phyloP scores from a whole-genome alignment of 2,329 filamentous ascomycete species.

The Torrubiellomyces zombiae region DNA sequence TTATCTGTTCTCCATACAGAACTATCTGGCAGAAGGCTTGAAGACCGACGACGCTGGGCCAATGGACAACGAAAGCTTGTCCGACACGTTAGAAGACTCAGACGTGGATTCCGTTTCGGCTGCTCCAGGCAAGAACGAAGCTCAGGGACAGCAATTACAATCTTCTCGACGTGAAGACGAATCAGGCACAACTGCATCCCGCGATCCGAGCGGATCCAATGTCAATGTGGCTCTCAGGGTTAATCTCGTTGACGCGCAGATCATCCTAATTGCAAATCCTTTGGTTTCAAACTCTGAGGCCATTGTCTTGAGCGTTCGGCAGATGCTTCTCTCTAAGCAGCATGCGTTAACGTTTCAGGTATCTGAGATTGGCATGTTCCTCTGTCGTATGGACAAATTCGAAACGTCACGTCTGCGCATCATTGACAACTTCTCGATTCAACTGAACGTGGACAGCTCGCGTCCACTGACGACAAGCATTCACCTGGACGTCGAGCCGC shows the following conservation, averaged over 20 bases:
- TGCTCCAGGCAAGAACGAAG: constrained; percentile 12
- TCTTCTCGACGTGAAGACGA: constrained; percentile 11
- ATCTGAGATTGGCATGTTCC: constrained; percentile 90
- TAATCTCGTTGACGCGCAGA: constrained; percentile 89
- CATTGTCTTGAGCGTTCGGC: constrained; percentile 86
- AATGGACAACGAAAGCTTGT: constrained; percentile 33
- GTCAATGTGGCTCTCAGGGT: constrained; percentile 78
- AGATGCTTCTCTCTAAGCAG: constrained; percentile 83
- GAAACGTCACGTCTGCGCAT: constrained; percentile 82
- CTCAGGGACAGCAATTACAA: constrained; percentile 14
- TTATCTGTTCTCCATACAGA: constrained; percentile 80
- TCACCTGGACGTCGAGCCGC: constrained; percentile 72
- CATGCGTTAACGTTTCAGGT: constrained; percentile 88
- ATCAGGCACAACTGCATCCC: constrained; percentile 2
- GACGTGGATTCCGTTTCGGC: constrained; percentile 39
- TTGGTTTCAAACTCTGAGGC: constrained; percentile 81
- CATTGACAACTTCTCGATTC: constrained; percentile 88
- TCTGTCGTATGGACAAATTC: constrained; percentile 96
- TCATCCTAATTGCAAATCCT: constrained; percentile 92
- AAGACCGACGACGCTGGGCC: constrained; percentile 39
- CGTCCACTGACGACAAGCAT: constrained; percentile 54
- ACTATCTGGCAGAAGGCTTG: constrained; percentile 60
- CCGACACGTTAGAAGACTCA: constrained; percentile 41
- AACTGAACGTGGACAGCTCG: constrained; percentile 67
- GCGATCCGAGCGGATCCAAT: constrained; percentile 10